Evolutionary conservation across 2,329 filamentous ascomycete species (phyloP), one percentile per base, ranked within the genome.

Genomic region (Colletotrichum caudatum): DNA sequence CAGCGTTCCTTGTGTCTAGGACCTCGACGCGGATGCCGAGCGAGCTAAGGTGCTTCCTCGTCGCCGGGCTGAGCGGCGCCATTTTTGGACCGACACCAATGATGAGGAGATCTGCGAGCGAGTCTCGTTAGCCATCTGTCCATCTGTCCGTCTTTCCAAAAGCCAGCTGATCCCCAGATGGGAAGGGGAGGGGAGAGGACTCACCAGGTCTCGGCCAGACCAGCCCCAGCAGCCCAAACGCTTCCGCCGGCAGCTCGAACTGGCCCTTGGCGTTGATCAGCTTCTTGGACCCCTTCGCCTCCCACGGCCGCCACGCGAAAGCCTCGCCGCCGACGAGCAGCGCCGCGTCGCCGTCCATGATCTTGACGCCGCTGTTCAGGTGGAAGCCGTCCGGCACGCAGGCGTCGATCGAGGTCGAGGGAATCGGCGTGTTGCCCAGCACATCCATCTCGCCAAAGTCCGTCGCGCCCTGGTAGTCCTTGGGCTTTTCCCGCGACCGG

Each of bases 1-100:
- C 94, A 11, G 96, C 96, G 82, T 98, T 98, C 74, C 94, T 87
- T 41, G 96, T 98, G 82, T 98, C 96, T 78, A 95, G 88, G 4
- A 98, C 87, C 78, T 99, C 96, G 6, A 98, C 86, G 69, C 94
- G 87, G 76, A 98, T 93, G 0, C 96, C 96, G 53, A 98, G 81
- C 39, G 89, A 87, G 73, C 91, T 92, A 68, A 99, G 90, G 76
- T 90, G 86, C 70, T 86, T 86, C 76, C 92, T 90, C 54, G 94
- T 93, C 75, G 90, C 87, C 0, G 93, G 93, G 67, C 92, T 93
- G 9, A 98, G 82, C 0, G 94, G 94, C 61, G 91, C 84, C 62
- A 96, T 93, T 26, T 88, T 86, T 26, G 89, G 89, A 0, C 96
- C 96, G 5, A 96, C 88, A 1, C 96, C 96, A n/a, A 99, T 84